Base-by-base conservation (phyloP, 805 yeast species). In the Candida ponderosae region DNA sequence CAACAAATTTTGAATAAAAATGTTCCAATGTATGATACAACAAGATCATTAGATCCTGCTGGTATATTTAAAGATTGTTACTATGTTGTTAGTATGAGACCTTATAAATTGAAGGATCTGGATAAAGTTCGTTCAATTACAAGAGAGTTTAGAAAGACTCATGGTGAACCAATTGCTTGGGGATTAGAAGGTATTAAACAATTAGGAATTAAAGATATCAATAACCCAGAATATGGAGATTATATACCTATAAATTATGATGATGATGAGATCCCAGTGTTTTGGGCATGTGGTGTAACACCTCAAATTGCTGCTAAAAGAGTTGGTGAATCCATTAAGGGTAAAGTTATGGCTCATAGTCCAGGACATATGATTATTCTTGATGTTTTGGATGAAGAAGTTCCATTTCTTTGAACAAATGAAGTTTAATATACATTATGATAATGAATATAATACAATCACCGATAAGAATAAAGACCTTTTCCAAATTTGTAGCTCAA, bases 221-320 rank as follows among this genome's bases (percentile, higher is more conserved):
- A 21, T 3, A 39, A 35, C 6, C 70, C 68, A 1, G 70, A 65
- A 10, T 64, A 50, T 43, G 69, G 70, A 6, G 65, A 62, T 14
- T 29, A 54, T 2, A 48, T 57, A 5, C 53, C 41, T 4, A 48
- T 63, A 15, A n/a, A n/a, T n/a, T n/a, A n/a, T 24, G 44, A 42
- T 9, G 56, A 47, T 0, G 66, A 51, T 32, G 69, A 65, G 36
- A 39, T 65, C 4, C 70, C 71, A 3, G 67, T 64, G 3, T 65
- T 66, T 38, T 66, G 70, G 70, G 70, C 60, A 2, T 65, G 70
- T 39, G 70, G 70, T 6, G 68, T 66, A 18, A 64, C 70, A 9
- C 66, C 70, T 4, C 68, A 63, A 40, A 32, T 47, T 4, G 65
- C 63, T 3, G 59, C 60, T 14, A 44, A 48, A 36, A 40, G 46